Base-by-base conservation (phyloP, 345 rosid genomes). In the Lepidium sativum region DNA sequence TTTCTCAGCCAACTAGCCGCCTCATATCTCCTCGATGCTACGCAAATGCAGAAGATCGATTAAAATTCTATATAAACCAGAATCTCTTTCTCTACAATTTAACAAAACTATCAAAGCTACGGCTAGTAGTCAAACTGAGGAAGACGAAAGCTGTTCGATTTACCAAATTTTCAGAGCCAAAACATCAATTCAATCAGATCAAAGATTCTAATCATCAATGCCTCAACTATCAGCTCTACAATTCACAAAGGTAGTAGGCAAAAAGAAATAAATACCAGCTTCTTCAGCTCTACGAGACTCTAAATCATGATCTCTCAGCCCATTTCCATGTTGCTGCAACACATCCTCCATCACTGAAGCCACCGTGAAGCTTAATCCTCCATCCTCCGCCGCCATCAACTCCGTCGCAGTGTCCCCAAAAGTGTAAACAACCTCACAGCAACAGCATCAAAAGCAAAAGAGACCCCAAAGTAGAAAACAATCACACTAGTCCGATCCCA, bases 1-100 rank as follows among this genome's bases (percentile, higher is more conserved):
- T 83, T 86, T 48, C 96, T 83, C 65, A 89, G 75, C 96, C 96
- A 89, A 59, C 78, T 91, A 1, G 96, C 87, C 0, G 91, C 96
- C 57, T 89, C 94, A 33, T 81, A 63, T 71, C 94, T 84, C 77
- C 96, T 83, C 17, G 74, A 71, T 34, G 89, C 96, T 86, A 54
- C 52, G 39, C 67, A 75, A 67, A 70, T 21, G 21, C 21, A 20
- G 21, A 20, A 20, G 21, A 20, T 20, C 21, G 2, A 20, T 20
- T 20, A 20, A 20, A 20, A 2, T 20, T 20, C 21, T 20, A 20
- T 20, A 20, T 20, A 20, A 20, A 20, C 21, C 21, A 20, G 21
- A 20, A 20, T 20, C 21, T 11, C 1, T 2, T 20, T 20, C 1
- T 20, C 21, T 20, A 2, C 2, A 20, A 20, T 20, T 20, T 20